These are phyloP conservation scores for Sphaerulina populicola DNA, from an alignment of 2,329 filamentous ascomycete genomes.

Conservation along the genomic window DNA sequence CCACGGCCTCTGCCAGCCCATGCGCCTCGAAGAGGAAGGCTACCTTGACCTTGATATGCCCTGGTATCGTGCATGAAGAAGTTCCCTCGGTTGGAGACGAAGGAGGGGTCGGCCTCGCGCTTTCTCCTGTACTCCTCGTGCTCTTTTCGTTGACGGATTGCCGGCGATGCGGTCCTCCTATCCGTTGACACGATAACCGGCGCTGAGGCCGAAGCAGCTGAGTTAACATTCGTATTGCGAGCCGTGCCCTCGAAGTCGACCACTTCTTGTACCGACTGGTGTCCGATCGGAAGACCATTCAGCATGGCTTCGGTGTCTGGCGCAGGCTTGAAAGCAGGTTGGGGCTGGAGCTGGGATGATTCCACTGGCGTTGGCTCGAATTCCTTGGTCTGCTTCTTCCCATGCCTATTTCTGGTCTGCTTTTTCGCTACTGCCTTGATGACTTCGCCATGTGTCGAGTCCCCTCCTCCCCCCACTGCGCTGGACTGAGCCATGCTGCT, in stretches of 20 bases:
- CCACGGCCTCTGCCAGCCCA: slow-evolving; percentile 50
- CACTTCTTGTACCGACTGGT: slow-evolving; percentile 33
- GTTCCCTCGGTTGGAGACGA: slow-evolving; percentile 85
- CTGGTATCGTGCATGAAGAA: slow-evolving; percentile 96
- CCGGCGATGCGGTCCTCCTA: slow-evolving; percentile 40
- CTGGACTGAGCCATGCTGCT: slow-evolving; percentile 22
- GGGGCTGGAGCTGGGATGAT: slow-evolving; percentile 13
- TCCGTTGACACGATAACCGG: slow-evolving; percentile 13
- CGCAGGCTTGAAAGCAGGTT: slow-evolving; percentile 36
- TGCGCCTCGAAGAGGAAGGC: slow-evolving; percentile 20
- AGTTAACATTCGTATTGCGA: slow-evolving; percentile 31
- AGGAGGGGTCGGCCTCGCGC: slow-evolving; percentile 79
- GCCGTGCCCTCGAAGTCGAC: slow-evolving; percentile 44
- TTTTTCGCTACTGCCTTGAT: slow-evolving; percentile 30
- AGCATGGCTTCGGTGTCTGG: slow-evolving; percentile 55
- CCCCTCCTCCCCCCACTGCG: slow-evolving; percentile 20
- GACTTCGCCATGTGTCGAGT: slow-evolving; percentile 11
- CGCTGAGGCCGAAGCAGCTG: slow-evolving; percentile 22
- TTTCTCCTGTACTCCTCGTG: slow-evolving; percentile 86
- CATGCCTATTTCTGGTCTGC: slow-evolving; percentile 26
- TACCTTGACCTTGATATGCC: slow-evolving; percentile 31
- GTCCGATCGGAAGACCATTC: slow-evolving; percentile 48
- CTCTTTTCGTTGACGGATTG: slow-evolving; percentile 68
- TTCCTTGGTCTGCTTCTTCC: slow-evolving; percentile 21
- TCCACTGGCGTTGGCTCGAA: slow-evolving; percentile 20